phyloP scores from a whole-genome alignment of 345 rosid species.

The Aurinia saxatilis region DNA sequence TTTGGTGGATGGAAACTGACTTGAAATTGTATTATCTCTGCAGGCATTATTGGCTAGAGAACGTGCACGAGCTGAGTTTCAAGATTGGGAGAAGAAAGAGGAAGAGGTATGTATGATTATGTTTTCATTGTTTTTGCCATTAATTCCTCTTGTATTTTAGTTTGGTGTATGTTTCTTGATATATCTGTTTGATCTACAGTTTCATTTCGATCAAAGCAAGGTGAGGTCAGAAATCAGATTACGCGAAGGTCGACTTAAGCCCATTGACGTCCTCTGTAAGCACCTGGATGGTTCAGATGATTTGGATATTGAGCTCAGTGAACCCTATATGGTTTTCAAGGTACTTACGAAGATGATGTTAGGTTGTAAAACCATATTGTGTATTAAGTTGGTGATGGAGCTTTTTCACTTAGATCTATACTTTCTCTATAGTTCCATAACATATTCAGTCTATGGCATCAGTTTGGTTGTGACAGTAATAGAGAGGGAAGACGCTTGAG shows the following conservation, averaged over 20 bases:
- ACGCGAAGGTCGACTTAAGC: slow-evolving; percentile 83
- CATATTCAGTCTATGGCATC: background rate
- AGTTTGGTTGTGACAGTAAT: slow-evolving; percentile 3
- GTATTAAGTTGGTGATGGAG: background rate
- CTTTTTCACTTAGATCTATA: background rate
- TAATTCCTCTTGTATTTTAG: background rate
- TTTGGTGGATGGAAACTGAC: background rate
- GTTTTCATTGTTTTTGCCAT: background rate
- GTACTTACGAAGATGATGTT: slow-evolving; percentile 27
- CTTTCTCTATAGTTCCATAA: background rate
- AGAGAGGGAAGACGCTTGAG: background rate
- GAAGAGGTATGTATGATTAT: slow-evolving; percentile 66
- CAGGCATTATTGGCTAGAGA: slow-evolving; percentile 93
- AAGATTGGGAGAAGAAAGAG: slow-evolving; percentile 98
- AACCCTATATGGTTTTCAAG: slow-evolving; percentile 92
- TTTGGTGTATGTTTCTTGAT: background rate
- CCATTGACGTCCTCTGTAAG: slow-evolving; percentile 78
- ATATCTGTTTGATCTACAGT: slow-evolving; percentile 43
- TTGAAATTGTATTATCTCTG: background rate
- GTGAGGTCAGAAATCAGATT: slow-evolving; percentile 76
- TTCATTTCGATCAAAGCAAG: slow-evolving; percentile 98
- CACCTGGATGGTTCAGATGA: slow-evolving; percentile 80
- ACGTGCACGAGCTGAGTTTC: slow-evolving; percentile 94
- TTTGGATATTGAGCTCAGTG: slow-evolving; percentile 69
- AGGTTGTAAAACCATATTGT: background rate